Base-by-base conservation (phyloP, 345 rosid species). In the Erucastrum elatum region DNA sequence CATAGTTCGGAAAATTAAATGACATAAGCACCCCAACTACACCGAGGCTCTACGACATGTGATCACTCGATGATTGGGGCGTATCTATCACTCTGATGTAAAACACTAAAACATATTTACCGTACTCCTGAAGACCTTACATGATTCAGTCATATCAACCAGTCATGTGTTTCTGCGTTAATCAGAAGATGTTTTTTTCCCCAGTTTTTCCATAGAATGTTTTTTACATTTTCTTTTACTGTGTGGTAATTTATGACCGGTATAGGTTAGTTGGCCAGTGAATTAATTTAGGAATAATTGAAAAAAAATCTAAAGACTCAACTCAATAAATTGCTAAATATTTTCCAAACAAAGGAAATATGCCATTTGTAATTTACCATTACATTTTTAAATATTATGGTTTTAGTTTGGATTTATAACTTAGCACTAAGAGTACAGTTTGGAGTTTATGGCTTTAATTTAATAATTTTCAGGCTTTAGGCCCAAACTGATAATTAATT, bases 81-180 rank as follows among this genome's bases (percentile, higher is more conserved):
- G 61, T 7, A 41, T 75, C 3, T 3, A 72, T 80, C 66, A 69
- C 31, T 68, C 1, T 4, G 17, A 0, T 25, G 51, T 30, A 39
- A 70, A 76, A 12, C 55, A 12, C 55, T 13, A 46, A 46, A 74
- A 56, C 72, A 80, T 75, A 75, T 80, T 80, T 70, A 80, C 83
- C 76, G 83, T 75, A 75, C 80, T 80, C 72, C 79, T 80, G 83
- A 56, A 75, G 5, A 80, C 56, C 72, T 80, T 80, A 63, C 75
- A 68, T 65, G 64, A 80, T 64, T 70, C 77, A 75, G 79, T 74
- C 79, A 75, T 64, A 58, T 80, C 76, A 75, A 76, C 53, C 72
- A 29, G 71, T 68, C 80, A 70, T 70, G 80, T 75, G 80, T 75
- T 29, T 70, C 83, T 80, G 83, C 64, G 46, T 56, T 75, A 39